Evolutionary conservation across 495 filamentous ascomycete genomes (phyloP), one percentile per base, ranked within the genome.

Genomic region (Aspergillus egyptiacus): DNA sequence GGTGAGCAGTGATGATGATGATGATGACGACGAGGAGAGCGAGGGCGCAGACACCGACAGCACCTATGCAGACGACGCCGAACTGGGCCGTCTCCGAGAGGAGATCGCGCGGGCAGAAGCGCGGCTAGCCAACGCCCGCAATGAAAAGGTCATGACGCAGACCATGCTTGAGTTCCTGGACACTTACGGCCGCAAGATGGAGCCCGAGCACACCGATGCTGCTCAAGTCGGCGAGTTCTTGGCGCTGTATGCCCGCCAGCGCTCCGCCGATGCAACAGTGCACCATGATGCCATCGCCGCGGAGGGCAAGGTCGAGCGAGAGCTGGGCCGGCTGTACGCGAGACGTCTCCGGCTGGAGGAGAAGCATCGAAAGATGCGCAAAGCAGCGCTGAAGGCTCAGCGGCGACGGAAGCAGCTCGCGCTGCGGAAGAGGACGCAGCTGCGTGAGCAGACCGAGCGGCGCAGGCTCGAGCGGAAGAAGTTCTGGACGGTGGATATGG

Each of bases 401-500:
- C 60, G 67, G 18, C n/a, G 23, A 10, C 25, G 18, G 15, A 46
- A 56, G 3, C 46, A 57, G 44, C 31, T 40, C 7, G 15, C 42
- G 14, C 34, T 35, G 9, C 25, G 48, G 18, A 46, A 38, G 13
- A 37, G 54, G 6, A 22, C 50, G 39, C 57, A 78, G 35, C 68
- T 68, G 20, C 54, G 48, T 33, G 62, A 62, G 35, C 44, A 66
- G 20, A 48, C 60, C 27, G 30, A 35, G 7, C 62, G 67, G 11
- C 62, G 79, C 50, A 70, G 72, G 39, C 63, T 65, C 36, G 78
- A 85, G 60, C 64, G 73, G 23, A 57, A 71, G 31, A 53, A 59
- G 15, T 84, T 82, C 51, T 82, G 79, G 75, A 77, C 83, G 2
- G 64, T 72, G 46, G 73, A 65, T 6, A 74, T 79, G 14, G 82